phyloP scores from a whole-genome alignment of 2,329 filamentous ascomycete species.

The Aureobasidium sp. region DNA sequence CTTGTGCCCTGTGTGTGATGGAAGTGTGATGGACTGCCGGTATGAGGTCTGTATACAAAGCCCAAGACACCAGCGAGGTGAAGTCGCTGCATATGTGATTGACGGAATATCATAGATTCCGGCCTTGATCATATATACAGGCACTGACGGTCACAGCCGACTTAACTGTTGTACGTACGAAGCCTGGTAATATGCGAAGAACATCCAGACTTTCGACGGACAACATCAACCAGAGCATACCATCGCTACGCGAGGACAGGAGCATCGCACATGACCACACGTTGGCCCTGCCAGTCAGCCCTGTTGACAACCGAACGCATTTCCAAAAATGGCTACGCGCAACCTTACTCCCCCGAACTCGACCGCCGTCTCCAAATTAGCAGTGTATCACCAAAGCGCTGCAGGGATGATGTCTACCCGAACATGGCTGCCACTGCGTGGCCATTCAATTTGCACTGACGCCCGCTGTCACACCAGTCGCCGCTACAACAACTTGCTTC shows the following conservation, averaged over 20 bases:
- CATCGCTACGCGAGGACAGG: neutral
- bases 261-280: neutral
- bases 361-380: neutral
- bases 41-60: no score
- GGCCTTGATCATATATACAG: no score
- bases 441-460: neutral
- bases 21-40: no score
- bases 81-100: no score
- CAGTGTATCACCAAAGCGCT: neutral
- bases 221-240: neutral
- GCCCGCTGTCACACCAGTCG: neutral
- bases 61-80: no score
- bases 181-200: neutral
- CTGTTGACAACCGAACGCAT: neutral
- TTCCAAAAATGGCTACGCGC: neutral
- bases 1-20: no score
- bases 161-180: neutral
- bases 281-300: neutral
- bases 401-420: neutral
- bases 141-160: no score
- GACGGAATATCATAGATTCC: no score
- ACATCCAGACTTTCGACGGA: neutral
- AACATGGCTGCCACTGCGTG: neutral
- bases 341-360: neutral
- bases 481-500: neutral